Evolutionary conservation across 768 basidiomycete species (phyloP), one percentile per base, ranked within the genome.

Genomic region (Rhizopogon vesiculosus): DNA sequence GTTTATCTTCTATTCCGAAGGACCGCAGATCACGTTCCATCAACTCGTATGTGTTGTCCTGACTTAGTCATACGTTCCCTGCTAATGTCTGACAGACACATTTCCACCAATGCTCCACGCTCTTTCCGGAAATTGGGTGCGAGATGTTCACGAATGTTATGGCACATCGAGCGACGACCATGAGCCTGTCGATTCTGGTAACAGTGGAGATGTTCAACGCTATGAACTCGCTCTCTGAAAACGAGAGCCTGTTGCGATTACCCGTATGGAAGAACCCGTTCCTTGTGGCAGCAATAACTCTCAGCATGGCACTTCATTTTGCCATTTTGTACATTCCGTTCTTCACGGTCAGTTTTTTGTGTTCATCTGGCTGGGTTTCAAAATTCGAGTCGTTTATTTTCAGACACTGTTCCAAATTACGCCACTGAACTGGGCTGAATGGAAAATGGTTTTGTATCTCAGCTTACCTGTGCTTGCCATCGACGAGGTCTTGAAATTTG

Each of bases 141-240:
- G 82, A 85, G 61, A 99, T 99, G 89, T 99, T 98, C 74, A 87
- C 88, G 28, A 90, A 95, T 69, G 80, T 80, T 58, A 85, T 92
- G 81, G 76, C 96, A 12, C 85, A 85, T 63, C 82, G 82, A 15
- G 96, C 95, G 3, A 97, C 95, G 55, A 99, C 96, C 19, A 92
- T 98, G 81, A 95, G 92, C 60, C 76, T 99, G 35, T 98, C 96
- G 28, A 93, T 98, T 65, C 81, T 99, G 48, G 96, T 99, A 54
- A 94, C 88, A 2, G 85, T 96, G 53, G 93, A 96, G 73, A 96
- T 96, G 93, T 93, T 93, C 78, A 96, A 96, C 72, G 93, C 92
- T 38, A 93, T 94, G 89, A 98, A 98, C 73, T 98, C 95, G 55
- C 78, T 99, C 22, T 96, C 93, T 18, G 96, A 99, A 74, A 98